These are phyloP conservation scores for Pichia nanzhaoensis DNA, from an alignment of 805 yeast genomes.

Conservation along the genomic window DNA sequence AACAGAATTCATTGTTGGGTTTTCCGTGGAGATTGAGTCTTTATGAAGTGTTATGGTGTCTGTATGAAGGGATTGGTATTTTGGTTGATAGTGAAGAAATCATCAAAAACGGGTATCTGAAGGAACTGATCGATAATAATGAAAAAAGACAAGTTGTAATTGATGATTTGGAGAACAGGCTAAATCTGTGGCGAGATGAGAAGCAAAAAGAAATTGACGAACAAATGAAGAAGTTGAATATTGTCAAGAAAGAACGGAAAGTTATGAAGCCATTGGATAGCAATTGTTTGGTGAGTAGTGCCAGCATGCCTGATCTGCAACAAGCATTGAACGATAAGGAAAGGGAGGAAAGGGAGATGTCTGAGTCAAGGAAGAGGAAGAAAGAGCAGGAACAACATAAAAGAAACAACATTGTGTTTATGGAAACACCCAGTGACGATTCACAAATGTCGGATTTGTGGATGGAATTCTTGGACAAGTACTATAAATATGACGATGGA, in stretches of 20 bases:
- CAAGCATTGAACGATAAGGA: slow-evolving; percentile 1
- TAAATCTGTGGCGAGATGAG: slow-evolving; percentile 12
- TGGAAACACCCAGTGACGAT: slow-evolving; percentile 19
- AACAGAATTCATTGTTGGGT: slow-evolving; percentile 83
- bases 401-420: slow-evolving; percentile 14
- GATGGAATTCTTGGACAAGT: neutral
- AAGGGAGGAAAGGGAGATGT: slow-evolving; percentile 1
- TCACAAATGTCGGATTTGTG: slow-evolving; percentile 4
- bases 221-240: slow-evolving; percentile 12
- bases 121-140: slow-evolving; percentile 3
- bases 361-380: slow-evolving; percentile 5
- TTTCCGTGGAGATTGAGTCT: slow-evolving; percentile 67
- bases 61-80: slow-evolving; percentile 25
- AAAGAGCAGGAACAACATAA: slow-evolving; percentile 8
- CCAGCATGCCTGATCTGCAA: slow-evolving; percentile 15
- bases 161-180: slow-evolving; percentile 9
- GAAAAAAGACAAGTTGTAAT: slow-evolving; percentile 1
- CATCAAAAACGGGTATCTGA: slow-evolving; percentile 4
- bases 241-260: neutral
- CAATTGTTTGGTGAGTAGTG: slow-evolving; percentile 4
- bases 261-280: slow-evolving; percentile 7
- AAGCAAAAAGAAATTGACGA: slow-evolving; percentile 12
- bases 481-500: neutral
- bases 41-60: slow-evolving; percentile 69
- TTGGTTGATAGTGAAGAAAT: slow-evolving; percentile 11